Percentiles rank a stretch among this genome's conserved stretches.
Evolutionary conservation across 23 red algal species (phyloP).

Genomic region (Pyropia haitanensis): DNA sequence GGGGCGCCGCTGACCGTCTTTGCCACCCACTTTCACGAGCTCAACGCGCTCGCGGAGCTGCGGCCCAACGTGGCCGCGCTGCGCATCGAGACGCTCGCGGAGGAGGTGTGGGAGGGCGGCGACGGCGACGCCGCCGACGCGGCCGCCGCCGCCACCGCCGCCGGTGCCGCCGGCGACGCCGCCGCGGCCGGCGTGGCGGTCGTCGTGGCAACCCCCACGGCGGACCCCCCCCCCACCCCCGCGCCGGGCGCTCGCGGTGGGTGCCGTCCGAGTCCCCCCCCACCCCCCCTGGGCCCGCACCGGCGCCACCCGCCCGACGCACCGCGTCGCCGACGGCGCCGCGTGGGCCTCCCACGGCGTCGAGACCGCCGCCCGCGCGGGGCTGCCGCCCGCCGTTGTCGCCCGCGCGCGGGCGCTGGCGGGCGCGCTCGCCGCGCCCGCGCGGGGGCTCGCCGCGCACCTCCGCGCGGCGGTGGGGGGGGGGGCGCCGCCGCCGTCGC

Average conservation of each 20-base stretch:
- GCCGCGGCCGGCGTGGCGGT: no score
- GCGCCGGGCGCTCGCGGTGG: no score
- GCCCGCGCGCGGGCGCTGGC: not conserved
- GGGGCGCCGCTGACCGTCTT: conserved; percentile 32
- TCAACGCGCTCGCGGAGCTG: conserved; percentile 41
- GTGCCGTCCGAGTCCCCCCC: no score
- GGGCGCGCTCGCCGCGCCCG: not conserved
- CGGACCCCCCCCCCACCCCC: no score
- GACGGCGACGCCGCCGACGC: no score
- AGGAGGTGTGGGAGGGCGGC: not conserved
- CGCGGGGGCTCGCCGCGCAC: no score
- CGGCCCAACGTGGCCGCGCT: conserved; percentile 31
- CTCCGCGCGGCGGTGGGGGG: no score
- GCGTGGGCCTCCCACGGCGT: conserved; percentile 1
- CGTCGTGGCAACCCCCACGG: no score
- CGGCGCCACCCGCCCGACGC: not conserved
- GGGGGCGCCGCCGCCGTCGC: no score
- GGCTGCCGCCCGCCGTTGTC: not conserved
- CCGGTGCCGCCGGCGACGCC: no score
- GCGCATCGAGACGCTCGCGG: conserved; percentile 11
- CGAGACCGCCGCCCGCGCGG: not conserved
- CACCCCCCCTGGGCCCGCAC: no score
- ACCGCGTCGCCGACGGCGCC: not conserved
- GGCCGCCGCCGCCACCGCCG: no score
- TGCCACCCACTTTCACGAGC: conserved; percentile 86